phyloP scores from a whole-genome alignment of 2,329 filamentous ascomycete species.

The Dactylellina drechsleri region DNA sequence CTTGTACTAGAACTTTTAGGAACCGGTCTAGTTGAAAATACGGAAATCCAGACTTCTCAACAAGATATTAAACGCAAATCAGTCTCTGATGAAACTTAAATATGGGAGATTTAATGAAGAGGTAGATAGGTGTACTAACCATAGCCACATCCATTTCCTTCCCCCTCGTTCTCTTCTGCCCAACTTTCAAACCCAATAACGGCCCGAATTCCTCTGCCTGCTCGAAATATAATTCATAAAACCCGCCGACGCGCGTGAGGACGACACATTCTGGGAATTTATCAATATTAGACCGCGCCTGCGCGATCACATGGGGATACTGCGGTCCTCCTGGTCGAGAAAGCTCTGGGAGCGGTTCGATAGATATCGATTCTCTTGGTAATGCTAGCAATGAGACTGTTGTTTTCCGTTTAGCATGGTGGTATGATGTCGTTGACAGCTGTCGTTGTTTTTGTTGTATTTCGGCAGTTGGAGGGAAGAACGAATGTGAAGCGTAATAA shows the following conservation, averaged over 20 bases:
- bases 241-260: constrained; percentile 89
- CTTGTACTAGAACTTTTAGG: constrained; percentile 90
- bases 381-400: constrained; percentile 29
- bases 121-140: constrained; percentile 66
- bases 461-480: constrained; percentile 62
- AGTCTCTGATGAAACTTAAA: background rate
- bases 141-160: constrained; percentile 80
- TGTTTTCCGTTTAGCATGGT: constrained; percentile 36
- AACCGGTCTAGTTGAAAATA: constrained; percentile 92
- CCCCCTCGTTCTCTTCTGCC: constrained; percentile 76
- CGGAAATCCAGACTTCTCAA: constrained; percentile 81
- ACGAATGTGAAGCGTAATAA: constrained; percentile 58
- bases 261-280: constrained; percentile 91
- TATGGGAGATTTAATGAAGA: constrained; percentile 44
- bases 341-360: constrained; percentile 53
- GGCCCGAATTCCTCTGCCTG: constrained; percentile 91
- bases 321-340: constrained; percentile 61
- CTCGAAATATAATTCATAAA: constrained; percentile 98
- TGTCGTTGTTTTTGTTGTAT: constrained; percentile 60
- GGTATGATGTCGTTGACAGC: constrained; percentile 2
- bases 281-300: constrained; percentile 87
- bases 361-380: constrained; percentile 31
- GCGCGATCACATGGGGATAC: constrained; percentile 89
- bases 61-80: background rate
- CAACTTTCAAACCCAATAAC: constrained; percentile 86